These are phyloP conservation scores for Talaromyces verruculosus DNA, from an alignment of 2,329 filamentous ascomycete species.

Conservation along the genomic window DNA sequence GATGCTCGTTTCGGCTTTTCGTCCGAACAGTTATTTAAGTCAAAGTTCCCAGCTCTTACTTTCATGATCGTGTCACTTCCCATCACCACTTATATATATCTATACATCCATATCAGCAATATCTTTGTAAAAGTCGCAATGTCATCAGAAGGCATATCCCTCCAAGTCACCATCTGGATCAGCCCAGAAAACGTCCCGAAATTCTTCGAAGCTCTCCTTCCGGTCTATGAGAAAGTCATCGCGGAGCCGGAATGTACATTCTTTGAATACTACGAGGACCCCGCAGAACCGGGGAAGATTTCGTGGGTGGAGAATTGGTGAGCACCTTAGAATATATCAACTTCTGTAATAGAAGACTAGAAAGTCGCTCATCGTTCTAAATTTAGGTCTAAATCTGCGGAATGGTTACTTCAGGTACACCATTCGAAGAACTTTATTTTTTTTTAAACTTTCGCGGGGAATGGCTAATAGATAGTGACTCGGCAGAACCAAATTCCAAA, in stretches of 20 bases:
- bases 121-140: not conserved
- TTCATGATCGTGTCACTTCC: not conserved
- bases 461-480: conserved; percentile 8
- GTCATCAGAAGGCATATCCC: conserved; percentile 1
- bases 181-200: conserved; percentile 28
- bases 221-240: conserved; percentile 42
- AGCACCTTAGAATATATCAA: not conserved
- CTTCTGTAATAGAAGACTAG: not conserved
- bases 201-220: conserved; percentile 39
- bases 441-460: not conserved
- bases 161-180: conserved; percentile 13
- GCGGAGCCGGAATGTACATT: conserved; percentile 48
- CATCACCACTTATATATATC: not conserved
- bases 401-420: conserved; percentile 13
- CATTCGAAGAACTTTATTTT: not conserved
- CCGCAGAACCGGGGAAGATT: conserved; percentile 40
- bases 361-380: not conserved
- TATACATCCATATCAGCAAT: not conserved
- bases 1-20: not conserved
- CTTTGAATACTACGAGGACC: conserved; percentile 45
- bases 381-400: not conserved
- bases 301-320: conserved; percentile 48
- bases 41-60: not conserved
- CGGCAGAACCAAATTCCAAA: conserved; percentile 40
- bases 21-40: not conserved